Evolutionary conservation across 2,329 filamentous ascomycete genomes (phyloP).

Genomic region (Purpureocillium lavendulum): DNA sequence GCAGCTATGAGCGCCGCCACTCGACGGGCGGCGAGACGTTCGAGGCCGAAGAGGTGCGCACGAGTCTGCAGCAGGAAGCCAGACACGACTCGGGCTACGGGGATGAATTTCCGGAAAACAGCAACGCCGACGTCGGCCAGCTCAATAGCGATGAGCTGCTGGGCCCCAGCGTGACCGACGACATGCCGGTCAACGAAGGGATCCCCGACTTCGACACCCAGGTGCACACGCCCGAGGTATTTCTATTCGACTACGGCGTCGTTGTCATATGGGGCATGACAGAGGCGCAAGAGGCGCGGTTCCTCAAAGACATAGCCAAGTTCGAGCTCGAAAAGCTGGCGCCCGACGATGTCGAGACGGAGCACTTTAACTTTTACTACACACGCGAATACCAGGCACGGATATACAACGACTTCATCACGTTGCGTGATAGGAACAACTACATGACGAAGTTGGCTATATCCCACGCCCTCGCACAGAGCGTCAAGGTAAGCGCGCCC

Average conservation of each 20-base stretch:
- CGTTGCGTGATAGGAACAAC: conserved; percentile 83
- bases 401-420: conserved; percentile 99
- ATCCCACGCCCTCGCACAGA: conserved; percentile 89
- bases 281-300: conserved; percentile 76
- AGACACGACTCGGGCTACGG: conserved; percentile 20
- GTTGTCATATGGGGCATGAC: conserved; percentile 99
- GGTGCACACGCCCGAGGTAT: conserved; percentile 88
- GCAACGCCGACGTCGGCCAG: conserved; percentile 15
- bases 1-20: conserved; percentile 58
- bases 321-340: conserved; percentile 89
- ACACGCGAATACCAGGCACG: conserved; percentile 94
- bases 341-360: conserved; percentile 83
- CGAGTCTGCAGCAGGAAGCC: conserved; percentile 45
- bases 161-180: conserved; percentile 24
- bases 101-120: conserved; percentile 16
- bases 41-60: conserved; percentile 41
- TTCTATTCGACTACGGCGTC: conserved; percentile 95
- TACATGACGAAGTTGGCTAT: conserved; percentile 98
- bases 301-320: conserved; percentile 87
- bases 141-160: conserved; percentile 23
- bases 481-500: conserved; percentile 62
- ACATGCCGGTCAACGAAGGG: conserved; percentile 30
- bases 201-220: conserved; percentile 74
- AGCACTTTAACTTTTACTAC: conserved; percentile 99
- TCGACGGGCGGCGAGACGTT: conserved; percentile 61